Percentiles rank a stretch among this genome's conserved stretches.
Evolutionary conservation across 2,329 filamentous ascomycete genomes (phyloP).

Genomic region (Aspergillus ibericus): DNA sequence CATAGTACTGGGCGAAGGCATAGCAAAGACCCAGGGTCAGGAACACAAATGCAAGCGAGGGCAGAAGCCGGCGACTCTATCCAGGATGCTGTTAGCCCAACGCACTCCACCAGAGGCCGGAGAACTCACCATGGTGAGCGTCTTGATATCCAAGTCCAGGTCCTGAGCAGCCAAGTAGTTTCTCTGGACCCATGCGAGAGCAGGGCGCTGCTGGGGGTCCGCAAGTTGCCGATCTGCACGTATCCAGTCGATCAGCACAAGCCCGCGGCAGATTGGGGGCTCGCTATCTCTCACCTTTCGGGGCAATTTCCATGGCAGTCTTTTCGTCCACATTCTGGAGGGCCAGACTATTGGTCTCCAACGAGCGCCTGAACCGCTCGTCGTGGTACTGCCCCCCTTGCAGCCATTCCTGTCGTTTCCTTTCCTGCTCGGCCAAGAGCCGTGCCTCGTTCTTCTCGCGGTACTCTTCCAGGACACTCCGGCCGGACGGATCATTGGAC

Average conservation of each 20-base stretch:
- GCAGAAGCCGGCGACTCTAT: slow-evolving; percentile 48
- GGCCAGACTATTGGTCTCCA: slow-evolving; percentile 34
- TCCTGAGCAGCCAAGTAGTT: slow-evolving; percentile 42
- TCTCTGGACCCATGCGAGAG: slow-evolving; percentile 46
- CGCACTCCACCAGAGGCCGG: neutral
- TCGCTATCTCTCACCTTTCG: neutral
- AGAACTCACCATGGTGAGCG: slow-evolving; percentile 37
- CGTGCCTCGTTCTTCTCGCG: slow-evolving; percentile 42
- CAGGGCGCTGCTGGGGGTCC: slow-evolving; percentile 40
- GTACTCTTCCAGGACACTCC: slow-evolving; percentile 43
- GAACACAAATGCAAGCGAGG: slow-evolving; percentile 43
- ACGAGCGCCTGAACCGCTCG: slow-evolving; percentile 32
- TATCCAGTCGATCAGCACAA: neutral
- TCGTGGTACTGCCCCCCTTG: slow-evolving; percentile 49
- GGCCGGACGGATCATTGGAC: slow-evolving; percentile 44
- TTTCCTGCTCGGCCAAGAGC: slow-evolving; percentile 46
- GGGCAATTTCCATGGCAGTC: slow-evolving; percentile 37
- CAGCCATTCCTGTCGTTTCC: slow-evolving; percentile 54
- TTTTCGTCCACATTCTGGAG: slow-evolving; percentile 38
- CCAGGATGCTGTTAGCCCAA: neutral
- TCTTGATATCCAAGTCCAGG: slow-evolving; percentile 33
- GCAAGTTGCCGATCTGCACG: slow-evolving; percentile 38
- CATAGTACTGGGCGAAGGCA: slow-evolving; percentile 50
- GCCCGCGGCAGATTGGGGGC: neutral
- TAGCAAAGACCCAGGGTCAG: slow-evolving; percentile 45